A percentile compares a stretch with the other conserved stretches of the same genome.
phyloP scores from a whole-genome alignment of 2,329 filamentous ascomycete genomes.

The Metarhizium robertsii region DNA sequence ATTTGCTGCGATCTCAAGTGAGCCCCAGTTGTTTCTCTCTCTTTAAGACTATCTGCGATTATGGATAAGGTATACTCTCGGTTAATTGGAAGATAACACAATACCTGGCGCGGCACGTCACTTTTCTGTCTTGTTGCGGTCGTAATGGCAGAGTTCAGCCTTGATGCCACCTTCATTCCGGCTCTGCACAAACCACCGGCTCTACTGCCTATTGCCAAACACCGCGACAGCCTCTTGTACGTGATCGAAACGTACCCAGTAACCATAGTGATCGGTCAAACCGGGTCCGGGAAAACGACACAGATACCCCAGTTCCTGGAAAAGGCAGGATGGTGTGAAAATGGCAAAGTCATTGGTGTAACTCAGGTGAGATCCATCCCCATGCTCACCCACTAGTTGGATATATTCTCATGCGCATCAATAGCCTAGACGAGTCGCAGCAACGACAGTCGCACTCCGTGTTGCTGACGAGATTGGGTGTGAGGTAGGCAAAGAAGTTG shows the following conservation, averaged over 20 bases:
- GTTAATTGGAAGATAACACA: not conserved
- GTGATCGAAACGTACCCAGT: constrained; percentile 76
- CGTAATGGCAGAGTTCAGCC: constrained; percentile 46
- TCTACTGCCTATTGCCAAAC: constrained; percentile 77
- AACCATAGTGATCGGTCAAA: constrained; percentile 86
- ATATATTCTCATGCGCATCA: constrained; percentile 1
- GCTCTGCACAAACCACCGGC: constrained; percentile 78
- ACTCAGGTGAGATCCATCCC: constrained; percentile 62
- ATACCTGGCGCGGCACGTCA: not conserved
- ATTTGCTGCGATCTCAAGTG: not conserved
- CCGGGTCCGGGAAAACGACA: constrained; percentile 90
- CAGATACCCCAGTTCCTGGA: constrained; percentile 91
- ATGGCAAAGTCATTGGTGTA: constrained; percentile 75
- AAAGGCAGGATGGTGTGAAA: constrained; percentile 76
- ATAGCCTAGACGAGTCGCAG: constrained; percentile 81
- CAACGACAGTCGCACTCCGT: constrained; percentile 77
- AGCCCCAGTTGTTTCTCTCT: not conserved
- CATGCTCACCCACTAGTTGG: not conserved
- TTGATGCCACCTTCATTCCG: constrained; percentile 58
- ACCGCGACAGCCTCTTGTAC: constrained; percentile 73
- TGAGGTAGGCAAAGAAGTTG: constrained; percentile 80
- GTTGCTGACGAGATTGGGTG: constrained; percentile 86
- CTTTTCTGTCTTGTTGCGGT: not conserved
- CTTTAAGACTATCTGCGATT: not conserved
- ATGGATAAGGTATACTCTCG: not conserved